Evolutionary conservation across 2,329 filamentous ascomycete species (phyloP).

Genomic region (Coniochaeta sp.): DNA sequence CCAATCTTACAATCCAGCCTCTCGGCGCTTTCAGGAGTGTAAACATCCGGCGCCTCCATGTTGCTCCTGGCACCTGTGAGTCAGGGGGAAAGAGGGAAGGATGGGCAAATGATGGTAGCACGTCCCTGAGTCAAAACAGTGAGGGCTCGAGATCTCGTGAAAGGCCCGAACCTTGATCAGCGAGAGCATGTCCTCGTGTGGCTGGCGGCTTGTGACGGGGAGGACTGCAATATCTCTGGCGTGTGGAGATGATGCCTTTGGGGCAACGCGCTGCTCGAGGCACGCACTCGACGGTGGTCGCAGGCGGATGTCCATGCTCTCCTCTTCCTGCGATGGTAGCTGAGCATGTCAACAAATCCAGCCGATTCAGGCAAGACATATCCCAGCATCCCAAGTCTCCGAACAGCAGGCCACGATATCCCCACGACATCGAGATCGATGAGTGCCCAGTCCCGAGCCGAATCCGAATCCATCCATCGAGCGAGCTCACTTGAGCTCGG

Average conservation of each 20-base stretch:
- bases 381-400: neutral
- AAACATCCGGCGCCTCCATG: neutral
- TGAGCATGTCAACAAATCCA: too few relatives aligned
- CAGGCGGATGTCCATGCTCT: too few relatives aligned
- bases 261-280: too few relatives aligned
- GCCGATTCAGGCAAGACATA: neutral
- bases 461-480: too few relatives aligned
- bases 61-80: neutral
- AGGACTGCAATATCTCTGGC: neutral
- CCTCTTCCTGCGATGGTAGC: too few relatives aligned
- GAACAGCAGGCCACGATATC: neutral
- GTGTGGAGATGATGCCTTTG: neutral
- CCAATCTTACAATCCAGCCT: neutral
- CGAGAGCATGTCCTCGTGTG: neutral
- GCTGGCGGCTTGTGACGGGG: neutral
- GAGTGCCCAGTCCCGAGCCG: neutral
- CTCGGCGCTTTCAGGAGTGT: neutral
- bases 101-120: conserved; percentile 1
- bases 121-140: conserved; percentile 1
- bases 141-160: neutral
- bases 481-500: neutral
- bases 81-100: neutral
- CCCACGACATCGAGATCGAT: neutral
- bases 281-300: too few relatives aligned
- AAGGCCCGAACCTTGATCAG: neutral